Evolutionary conservation across 139 green algal genomes (phyloP), one percentile per base, ranked within the genome.

Genomic region (Coelastrella sp.): DNA sequence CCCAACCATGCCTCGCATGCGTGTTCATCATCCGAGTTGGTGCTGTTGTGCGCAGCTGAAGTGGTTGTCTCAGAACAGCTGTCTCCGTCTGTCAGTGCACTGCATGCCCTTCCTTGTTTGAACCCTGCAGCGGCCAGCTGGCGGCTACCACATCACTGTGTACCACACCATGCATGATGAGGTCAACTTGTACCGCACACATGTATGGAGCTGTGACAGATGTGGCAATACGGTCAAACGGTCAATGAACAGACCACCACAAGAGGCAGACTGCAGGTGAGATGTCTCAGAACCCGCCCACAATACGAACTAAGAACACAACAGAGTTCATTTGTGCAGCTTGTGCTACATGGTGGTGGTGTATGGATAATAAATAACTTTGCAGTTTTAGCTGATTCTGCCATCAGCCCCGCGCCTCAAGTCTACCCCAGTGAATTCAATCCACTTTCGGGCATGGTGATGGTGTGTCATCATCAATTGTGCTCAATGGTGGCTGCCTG

Each of bases 101-200:
- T 63, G 27, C 9, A 22, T 6, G 22, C 65, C 25, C 27, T 19
- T n/a, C 25, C 27, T 19, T n/a, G 8, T 22, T 8, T 20, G 25
- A 35, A 35, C 12, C 65, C 65, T 74, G 73, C 90, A 97, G 90
- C 94, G 96, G 4, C 96, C 96, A 0, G 19, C 78, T 15, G 89
- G 66, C 8, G 96, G 96, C 57, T 98, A 98, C 90, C 83, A 92
- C 58, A 93, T 98, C 70, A 96, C 92, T 57, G 90, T 95, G 22
- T 94, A 94, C 14, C 95, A 97, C 92, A 93, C 82, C 11, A 95
- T 96, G 85, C 87, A 93, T 57, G 93, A 89, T 24, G 94, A 97
- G 85, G 94, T 97, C 63, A 91, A 94, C 22, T n/a, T 93, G 63
- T 95, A 96, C 87, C 87, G 93, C 8, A 88, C 90, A 65, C 95